Base-by-base conservation (phyloP, 2,329 filamentous ascomycete genomes). In the Samsoniella hepiali region DNA sequence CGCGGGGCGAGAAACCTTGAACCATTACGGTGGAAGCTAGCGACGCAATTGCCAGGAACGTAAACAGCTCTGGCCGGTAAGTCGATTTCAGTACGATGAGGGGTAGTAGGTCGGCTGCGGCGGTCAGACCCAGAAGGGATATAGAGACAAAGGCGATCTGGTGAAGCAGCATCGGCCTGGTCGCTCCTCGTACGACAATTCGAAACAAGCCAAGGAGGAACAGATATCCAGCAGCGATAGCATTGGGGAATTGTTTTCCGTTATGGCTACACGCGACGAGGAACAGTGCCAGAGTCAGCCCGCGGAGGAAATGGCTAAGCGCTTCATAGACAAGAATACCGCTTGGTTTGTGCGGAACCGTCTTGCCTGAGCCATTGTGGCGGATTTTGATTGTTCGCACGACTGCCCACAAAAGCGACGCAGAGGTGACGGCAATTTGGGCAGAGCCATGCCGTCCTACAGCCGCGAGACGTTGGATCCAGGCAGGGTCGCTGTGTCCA, bases 191-290 rank as follows among this genome's bases (percentile, higher is more conserved):
- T 63, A 75, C 72, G 54, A 61, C 69, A 45, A 81, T 74, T 15
- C 81, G 76, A 32, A 76, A 58, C n/a, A 83, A 68, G 27, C 81
- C 81, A 3, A 83, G 68, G 36, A 77, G n/a, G 53, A 82, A 78
- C 38, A 75, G 73, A 66, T 82, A 82, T 54, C 70, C 72, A n/a
- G 77, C 66, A 5, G 73, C 69, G 34, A 72, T 62, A 15, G 75
- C 71, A 67, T 79, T 76, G 49, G 77, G 69, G 68, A 74, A 72
- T 61, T 76, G 75, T 32, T 31, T 53, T 11, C 11, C 29, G 2
- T 42, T 15, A 31, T 32, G 62, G 29, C 62, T 44, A 15, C 36
- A 17, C 1, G 55, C 62, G 34, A 58, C 27, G 7, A 58, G 8
- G 15, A 63, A 63, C 9, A 63, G 47, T 8, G 54, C 38, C 1